A percentile compares a stretch with the other conserved stretches of the same genome.
Conservation (phyloP, 441 rosid species). For the Flueggea neowawraea region DNA sequence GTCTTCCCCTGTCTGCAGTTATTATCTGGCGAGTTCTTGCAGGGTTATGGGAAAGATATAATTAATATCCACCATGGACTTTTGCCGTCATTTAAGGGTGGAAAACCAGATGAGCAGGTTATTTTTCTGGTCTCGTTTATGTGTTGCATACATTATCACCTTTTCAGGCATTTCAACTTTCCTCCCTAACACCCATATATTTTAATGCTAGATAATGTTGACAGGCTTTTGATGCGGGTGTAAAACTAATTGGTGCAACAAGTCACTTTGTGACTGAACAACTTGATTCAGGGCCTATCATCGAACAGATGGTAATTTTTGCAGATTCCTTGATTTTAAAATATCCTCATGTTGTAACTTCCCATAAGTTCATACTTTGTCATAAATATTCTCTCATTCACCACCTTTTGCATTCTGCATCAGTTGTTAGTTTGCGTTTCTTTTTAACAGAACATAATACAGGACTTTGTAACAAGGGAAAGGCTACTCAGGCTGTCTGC, state of each 20-base stretch:
- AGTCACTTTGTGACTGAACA: conserved; percentile 88
- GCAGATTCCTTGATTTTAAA: neutral
- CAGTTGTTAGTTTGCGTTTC: neutral
- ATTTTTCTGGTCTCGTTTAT: conserved; percentile 8
- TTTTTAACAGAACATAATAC: too few relatives aligned
- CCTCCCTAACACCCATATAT: conserved; percentile 13
- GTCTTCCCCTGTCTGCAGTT: conserved; percentile 36
- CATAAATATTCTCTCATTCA: conserved; percentile 3
- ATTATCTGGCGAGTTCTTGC: conserved; percentile 70
- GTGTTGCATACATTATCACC: conserved; percentile 6
- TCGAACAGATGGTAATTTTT: conserved; percentile 82
- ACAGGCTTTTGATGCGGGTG: conserved; percentile 98
- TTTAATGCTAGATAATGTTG: conserved; percentile 23
- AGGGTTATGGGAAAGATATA: conserved; percentile 76
- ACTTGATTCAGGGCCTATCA: conserved; percentile 94
- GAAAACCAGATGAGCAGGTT: conserved; percentile 84
- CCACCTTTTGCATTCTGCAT: conserved; percentile 6
- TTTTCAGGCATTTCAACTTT: conserved; percentile 1
- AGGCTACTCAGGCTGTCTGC: too few relatives aligned
- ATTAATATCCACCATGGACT: conserved; percentile 99
- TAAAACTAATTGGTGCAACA: conserved; percentile 94
- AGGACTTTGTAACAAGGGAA: too few relatives aligned
- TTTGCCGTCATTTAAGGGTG: conserved; percentile 92
- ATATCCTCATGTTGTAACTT: neutral
- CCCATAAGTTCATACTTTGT: conserved; percentile 2